Evolutionary conservation across 306 rosid species (phyloP).

Genomic region (Dicorynia guianensis): DNA sequence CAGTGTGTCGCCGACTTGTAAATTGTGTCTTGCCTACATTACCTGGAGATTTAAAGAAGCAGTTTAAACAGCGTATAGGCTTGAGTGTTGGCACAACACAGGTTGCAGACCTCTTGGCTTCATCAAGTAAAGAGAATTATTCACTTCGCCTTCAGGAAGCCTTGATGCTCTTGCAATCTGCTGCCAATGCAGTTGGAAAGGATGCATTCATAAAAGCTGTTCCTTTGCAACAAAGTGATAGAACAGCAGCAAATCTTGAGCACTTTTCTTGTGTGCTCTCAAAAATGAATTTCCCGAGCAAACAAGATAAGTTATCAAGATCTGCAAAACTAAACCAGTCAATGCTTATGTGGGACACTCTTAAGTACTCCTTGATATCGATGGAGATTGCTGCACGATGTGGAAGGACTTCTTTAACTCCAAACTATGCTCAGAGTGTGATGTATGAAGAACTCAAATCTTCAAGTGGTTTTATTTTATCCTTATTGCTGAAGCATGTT

Average conservation of each 20-base stretch:
- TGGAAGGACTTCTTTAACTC: slow-evolving; percentile 69
- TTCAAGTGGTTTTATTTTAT: slow-evolving; percentile 80
- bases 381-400: slow-evolving; percentile 93
- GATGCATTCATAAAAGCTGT: slow-evolving; percentile 59
- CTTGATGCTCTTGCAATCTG: slow-evolving; percentile 69
- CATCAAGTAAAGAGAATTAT: slow-evolving; percentile 47
- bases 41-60: slow-evolving; percentile 61
- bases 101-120: slow-evolving; percentile 42
- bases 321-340: slow-evolving; percentile 69
- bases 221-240: slow-evolving; percentile 54
- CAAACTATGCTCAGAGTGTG: slow-evolving; percentile 68
- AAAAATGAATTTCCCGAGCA: slow-evolving; percentile 75
- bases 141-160: slow-evolving; percentile 67
- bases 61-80: slow-evolving; percentile 53
- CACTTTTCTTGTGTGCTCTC: slow-evolving; percentile 65
- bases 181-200: slow-evolving; percentile 69
- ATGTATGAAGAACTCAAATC: slow-evolving; percentile 86
- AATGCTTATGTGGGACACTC: slow-evolving; percentile 92
- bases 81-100: slow-evolving; percentile 47
- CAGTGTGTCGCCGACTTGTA: slow-evolving; percentile 95
- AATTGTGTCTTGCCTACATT: slow-evolving; percentile 84
- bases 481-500: slow-evolving; percentile 76
- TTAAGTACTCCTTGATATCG: slow-evolving; percentile 83
- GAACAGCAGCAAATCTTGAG: slow-evolving; percentile 63
- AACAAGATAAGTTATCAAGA: slow-evolving; percentile 62